Evolutionary conservation across 2,329 filamentous ascomycete species (phyloP), one percentile per base, ranked within the genome.

Genomic region (Bipolaris victoriae): DNA sequence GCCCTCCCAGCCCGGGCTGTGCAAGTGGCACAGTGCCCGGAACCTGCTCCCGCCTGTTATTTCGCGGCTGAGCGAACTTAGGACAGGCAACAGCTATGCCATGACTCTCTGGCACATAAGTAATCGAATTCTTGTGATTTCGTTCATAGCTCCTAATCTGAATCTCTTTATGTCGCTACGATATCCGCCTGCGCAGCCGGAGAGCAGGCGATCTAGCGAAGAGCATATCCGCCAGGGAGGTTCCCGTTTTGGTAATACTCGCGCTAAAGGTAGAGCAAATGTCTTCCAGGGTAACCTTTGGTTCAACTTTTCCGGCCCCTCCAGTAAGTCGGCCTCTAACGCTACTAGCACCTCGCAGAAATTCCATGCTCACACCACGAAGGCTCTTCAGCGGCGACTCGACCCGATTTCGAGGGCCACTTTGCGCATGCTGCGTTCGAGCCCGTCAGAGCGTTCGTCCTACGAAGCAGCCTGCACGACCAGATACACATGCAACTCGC

Each of bases 341-440:
- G 29, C 35, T 40, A 16, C 43, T 49, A 39, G 44, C 37, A 53
- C 35, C 5, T 43, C 26, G 29, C 20, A n/a, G 24, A 45, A 13
- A 11, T n/a, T 35, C 22, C 45, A 20, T 31, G 24, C 49, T 49
- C 9, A 39, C 46, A n/a, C 15, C n/a, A 7, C 46, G 20, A 33
- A 49, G 46, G 24, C 46, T 49, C 20, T 35, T 37, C 22, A 5
- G 15, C 49, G n/a, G 44, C 48, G 24, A 36, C 50, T 10, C 52
- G 11, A 35, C 35, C 44, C 31, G 56, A 61, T 50, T 59, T 55
- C 35, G 24, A 22, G 3, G 52, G 55, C 16, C 52, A 57, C n/a
- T 59, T 57, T 47, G 52, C 55, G 40, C 41, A 64, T 48, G 55
- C 55, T 44, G 49, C 55, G 16, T 55, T 60, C 39, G 35, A 37